Evolutionary conservation across 768 basidiomycete genomes (phyloP), one percentile per base, ranked within the genome.

Genomic region (Tulasnella sp.): DNA sequence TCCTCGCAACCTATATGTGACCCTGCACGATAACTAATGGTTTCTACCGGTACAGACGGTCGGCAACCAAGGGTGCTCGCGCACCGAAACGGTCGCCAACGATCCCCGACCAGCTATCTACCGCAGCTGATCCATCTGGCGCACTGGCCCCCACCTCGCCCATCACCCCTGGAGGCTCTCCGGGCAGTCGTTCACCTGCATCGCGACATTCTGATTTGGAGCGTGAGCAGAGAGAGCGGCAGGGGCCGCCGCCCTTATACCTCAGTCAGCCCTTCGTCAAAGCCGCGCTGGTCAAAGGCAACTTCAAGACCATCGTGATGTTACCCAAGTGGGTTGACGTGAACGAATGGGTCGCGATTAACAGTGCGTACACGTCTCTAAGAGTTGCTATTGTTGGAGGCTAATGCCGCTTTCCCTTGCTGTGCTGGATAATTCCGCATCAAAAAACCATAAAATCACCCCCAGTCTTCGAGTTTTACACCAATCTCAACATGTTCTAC

Each of bases 241-340:
- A 64, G 42, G 78, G 48, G 28, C 79, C 79, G n/a, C 79, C 79
- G 12, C 93, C 94, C 0, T 87, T 98, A 24, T 98, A 97, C 85
- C 90, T 98, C 16, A 97, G 94, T 86, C 94, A 94, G 78, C 97
- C 97, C 3, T 99, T 99, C 85, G 95, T 94, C 79, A 96, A 97
- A 83, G 93, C 96, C 1, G 96, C 97, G 0, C 90, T 99, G 69
- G 97, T 99, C 81, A 98, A 97, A 86, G 97, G 97, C 34, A 98
- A 96, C 86, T 98, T 98, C 89, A 98, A 97, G 88, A 98, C 96
- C 3, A 98, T 99, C 84, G 96, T 98, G 80, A 94, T 96, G 87
- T 89, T 96, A 78, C 97, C 97, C 9, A 98, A 97, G 85, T 98
- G 97, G 83, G 93, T 95, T 41, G 96, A 97, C 85, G 92, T 95